A percentile compares a stretch with the other conserved stretches of the same genome.
These are phyloP conservation scores for Myxozyma mucilagina DNA, from an alignment of 805 yeast species.

Conservation along the genomic window DNA sequence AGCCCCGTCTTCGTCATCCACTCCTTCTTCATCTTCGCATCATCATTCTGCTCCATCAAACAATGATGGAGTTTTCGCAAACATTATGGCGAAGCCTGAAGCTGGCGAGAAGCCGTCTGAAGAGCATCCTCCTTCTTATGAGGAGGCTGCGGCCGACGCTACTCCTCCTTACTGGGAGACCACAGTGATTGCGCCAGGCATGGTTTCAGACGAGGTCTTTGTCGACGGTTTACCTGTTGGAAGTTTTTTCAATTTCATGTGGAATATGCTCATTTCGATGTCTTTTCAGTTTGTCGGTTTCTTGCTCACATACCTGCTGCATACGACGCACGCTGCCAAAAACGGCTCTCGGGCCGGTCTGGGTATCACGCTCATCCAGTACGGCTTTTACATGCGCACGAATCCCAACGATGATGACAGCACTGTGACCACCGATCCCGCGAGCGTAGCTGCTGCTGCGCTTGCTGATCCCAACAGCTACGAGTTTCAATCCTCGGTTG, in stretches of 20 bases:
- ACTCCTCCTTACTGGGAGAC: conserved; percentile 98
- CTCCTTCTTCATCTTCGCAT: conserved; percentile 3
- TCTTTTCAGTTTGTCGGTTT: conserved; percentile 94
- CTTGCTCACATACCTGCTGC: conserved; percentile 81
- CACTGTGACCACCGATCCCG: conserved; percentile 45
- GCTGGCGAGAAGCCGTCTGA: conserved; percentile 37
- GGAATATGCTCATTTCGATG: conserved; percentile 88
- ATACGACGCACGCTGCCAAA: conserved; percentile 95
- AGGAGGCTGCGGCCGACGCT: conserved; percentile 90
- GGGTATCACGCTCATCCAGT: conserved; percentile 77
- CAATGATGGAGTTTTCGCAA: conserved; percentile 90
- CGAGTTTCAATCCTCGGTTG: conserved; percentile 41
- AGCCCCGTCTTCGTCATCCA: conserved; percentile 14
- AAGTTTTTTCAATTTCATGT: conserved; percentile 76
- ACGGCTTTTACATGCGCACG: conserved; percentile 55
- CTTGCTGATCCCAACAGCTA: conserved; percentile 56
- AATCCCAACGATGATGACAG: conserved; percentile 3
- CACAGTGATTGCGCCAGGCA: conserved; percentile 72
- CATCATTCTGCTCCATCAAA: conserved; percentile 9
- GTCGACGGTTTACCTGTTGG: conserved; percentile 97
- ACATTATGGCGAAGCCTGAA: conserved; percentile 87
- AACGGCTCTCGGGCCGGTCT: conserved; percentile 92
- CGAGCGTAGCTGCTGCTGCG: conserved; percentile 34
- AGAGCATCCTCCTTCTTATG: conserved; percentile 55
- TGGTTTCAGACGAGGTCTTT: conserved; percentile 79